Evolutionary conservation across 1,284 basidiomycete species (phyloP).

Genomic region (Boletus sp.): DNA sequence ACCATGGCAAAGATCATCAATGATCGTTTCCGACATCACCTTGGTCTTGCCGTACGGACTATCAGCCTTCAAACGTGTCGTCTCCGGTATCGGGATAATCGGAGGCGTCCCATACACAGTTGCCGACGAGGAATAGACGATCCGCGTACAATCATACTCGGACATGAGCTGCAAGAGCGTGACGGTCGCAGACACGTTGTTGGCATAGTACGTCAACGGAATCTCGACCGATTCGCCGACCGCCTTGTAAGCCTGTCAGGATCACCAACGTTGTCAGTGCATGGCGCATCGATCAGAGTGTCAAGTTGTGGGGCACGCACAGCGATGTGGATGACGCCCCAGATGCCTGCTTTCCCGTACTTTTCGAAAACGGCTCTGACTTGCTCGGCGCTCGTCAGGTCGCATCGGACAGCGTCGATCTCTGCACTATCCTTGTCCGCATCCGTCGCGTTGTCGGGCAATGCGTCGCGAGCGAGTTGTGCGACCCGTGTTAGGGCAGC

Average conservation of each 20-base stretch:
- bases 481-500: slow-evolving; percentile 74
- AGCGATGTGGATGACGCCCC: slow-evolving; percentile 96
- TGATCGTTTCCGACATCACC: slow-evolving; percentile 90
- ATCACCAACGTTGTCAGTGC: background rate
- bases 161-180: slow-evolving; percentile 85
- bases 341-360: slow-evolving; percentile 92
- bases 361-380: slow-evolving; percentile 80
- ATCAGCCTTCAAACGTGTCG: slow-evolving; percentile 86
- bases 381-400: slow-evolving; percentile 75
- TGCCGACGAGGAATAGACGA: slow-evolving; percentile 98
- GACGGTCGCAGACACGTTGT: slow-evolving; percentile 88
- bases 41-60: slow-evolving; percentile 97
- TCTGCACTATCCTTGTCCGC: slow-evolving; percentile 67
- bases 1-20: slow-evolving; percentile 89
- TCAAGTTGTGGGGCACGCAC: slow-evolving; percentile 48
- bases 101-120: slow-evolving; percentile 99
- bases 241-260: slow-evolving; percentile 87
- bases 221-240: slow-evolving; percentile 98
- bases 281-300: no score
- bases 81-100: slow-evolving; percentile 93
- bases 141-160: slow-evolving; percentile 78
- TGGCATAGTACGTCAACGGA: slow-evolving; percentile 90
- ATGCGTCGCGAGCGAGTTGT: slow-evolving; percentile 74
- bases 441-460: slow-evolving; percentile 66
- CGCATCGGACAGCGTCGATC: slow-evolving; percentile 72